Evolutionary conservation across 495 filamentous ascomycete species (phyloP), one percentile per base, ranked within the genome.

Genomic region (Trichoderma virens): DNA sequence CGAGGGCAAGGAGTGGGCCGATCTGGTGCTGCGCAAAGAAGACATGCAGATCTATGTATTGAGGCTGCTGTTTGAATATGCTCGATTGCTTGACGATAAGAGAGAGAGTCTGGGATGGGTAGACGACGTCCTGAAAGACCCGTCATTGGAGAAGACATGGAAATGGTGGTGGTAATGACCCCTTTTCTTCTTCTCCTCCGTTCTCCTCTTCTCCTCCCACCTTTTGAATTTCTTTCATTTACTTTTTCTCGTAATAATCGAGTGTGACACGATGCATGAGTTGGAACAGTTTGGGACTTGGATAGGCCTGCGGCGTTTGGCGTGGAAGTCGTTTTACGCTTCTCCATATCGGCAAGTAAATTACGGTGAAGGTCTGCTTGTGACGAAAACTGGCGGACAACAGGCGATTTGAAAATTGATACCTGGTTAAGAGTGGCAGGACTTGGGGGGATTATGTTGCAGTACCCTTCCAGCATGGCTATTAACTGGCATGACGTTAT

Each of bases 31-130:
- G 51, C 74, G 89, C 34, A 78, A 78, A 62, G 88, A 90, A 62
- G 89, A 91, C 70, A 88, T 91, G 73, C 82, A 89, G 66, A 79
- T 92, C 27, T 91, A 91, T 73, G 79, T 85, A 31, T 80, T 87
- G 65, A 72, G 89, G 45, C 70, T 92, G 41, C 75, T 91, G 59
- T 79, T 92, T 18, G 89, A 91, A 70, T 92, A 90, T 69, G 89
- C 81, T 1, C 76, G 89, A 28, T 71, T 92, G 18, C 76, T 79
- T 56, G 86, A 90, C 69, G 87, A 90, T 67, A 76, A 81, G 34
- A 78, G 89, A 61, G 85, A 90, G 66, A 78, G 68, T 11, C 80
- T 91, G 73, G 88, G 87, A 8, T 91, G 85, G 77, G 83, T 81
- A n/a, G 82, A 78, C 7, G 79, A 81, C 69, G 64, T 81, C 63